Evolutionary conservation across 108 stramenopile genomes (phyloP).

Genomic region (Seminavis robusta): DNA sequence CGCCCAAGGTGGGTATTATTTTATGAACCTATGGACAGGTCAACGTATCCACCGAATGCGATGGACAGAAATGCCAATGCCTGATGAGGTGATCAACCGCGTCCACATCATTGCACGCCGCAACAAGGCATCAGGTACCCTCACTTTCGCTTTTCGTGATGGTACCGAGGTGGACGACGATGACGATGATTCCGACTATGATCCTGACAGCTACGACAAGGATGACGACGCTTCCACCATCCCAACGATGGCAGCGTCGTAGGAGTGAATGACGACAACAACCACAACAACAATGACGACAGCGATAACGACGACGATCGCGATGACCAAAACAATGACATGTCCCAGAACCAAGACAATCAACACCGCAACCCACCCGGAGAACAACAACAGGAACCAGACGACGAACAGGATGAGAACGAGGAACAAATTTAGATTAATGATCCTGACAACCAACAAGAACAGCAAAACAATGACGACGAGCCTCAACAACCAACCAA

Average conservation of each 20-base stretch:
- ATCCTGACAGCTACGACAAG: slow-evolving; percentile 5
- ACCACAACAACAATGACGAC: slow-evolving; percentile 16
- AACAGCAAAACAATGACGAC: not conserved
- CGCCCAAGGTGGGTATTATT: slow-evolving; percentile 30
- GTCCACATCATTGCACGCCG: slow-evolving; percentile 17
- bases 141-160: not conserved
- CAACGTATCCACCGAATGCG: slow-evolving; percentile 7
- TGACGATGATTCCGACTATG: slow-evolving; percentile 1
- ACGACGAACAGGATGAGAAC: not conserved
- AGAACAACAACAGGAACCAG: not conserved
- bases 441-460: not conserved
- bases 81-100: slow-evolving; percentile 16
- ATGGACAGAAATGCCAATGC: slow-evolving; percentile 22
- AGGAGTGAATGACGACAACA: slow-evolving; percentile 3
- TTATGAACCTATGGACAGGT: slow-evolving; percentile 20
- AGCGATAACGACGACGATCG: slow-evolving; percentile 30
- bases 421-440: not conserved
- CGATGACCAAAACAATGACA: not conserved
- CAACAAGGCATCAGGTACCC: not conserved
- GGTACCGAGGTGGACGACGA: slow-evolving; percentile 3
- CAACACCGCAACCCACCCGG: not conserved
- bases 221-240: slow-evolving; percentile 13
- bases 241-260: not conserved
- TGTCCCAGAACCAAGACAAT: not conserved
- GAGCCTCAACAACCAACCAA: not conserved